A percentile compares a stretch with the other conserved stretches of the same genome.
Evolutionary conservation across 192 early-diverging fungal genomes (phyloP).

Genomic region (Coemansia sp.): DNA sequence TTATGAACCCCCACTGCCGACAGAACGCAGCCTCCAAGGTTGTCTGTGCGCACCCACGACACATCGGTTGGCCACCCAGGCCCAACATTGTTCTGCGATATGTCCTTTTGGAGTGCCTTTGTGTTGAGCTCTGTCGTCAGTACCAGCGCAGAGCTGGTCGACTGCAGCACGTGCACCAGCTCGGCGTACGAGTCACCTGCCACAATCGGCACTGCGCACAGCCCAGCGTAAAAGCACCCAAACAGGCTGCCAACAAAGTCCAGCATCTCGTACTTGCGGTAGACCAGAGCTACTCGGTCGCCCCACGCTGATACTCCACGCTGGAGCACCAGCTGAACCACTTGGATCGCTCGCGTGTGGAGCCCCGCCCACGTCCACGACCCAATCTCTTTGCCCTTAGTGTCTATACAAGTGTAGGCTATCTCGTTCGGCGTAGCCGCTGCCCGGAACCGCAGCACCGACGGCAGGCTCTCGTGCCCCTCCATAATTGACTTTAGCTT

Average conservation of each 20-base stretch:
- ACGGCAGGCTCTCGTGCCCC: slow-evolving; percentile 62
- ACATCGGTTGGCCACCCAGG: slow-evolving; percentile 65
- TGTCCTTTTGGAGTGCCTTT: slow-evolving; percentile 71
- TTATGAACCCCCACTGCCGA: slow-evolving; percentile 35
- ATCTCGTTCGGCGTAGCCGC: slow-evolving; percentile 55
- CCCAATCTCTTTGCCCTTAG: slow-evolving; percentile 68
- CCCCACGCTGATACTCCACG: slow-evolving; percentile 61
- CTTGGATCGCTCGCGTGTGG: slow-evolving; percentile 66
- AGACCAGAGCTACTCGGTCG: slow-evolving; percentile 73
- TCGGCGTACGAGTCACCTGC: slow-evolving; percentile 79
- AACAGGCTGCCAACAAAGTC: slow-evolving; percentile 81
- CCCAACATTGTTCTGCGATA: slow-evolving; percentile 53
- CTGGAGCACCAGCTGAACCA: slow-evolving; percentile 66
- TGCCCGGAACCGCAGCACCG: slow-evolving; percentile 66
- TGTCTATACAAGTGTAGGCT: slow-evolving; percentile 70
- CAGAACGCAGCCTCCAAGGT: slow-evolving; percentile 62
- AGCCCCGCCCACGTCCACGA: slow-evolving; percentile 75
- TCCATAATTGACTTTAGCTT: slow-evolving; percentile 43
- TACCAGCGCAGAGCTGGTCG: slow-evolving; percentile 63
- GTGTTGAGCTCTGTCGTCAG: slow-evolving; percentile 81
- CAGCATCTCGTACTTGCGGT: slow-evolving; percentile 74
- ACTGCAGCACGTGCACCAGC: slow-evolving; percentile 69
- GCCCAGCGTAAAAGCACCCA: slow-evolving; percentile 78
- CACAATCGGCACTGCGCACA: slow-evolving; percentile 82
- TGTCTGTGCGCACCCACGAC: slow-evolving; percentile 81